Evolutionary conservation across 768 basidiomycete genomes (phyloP).

Genomic region (Agaricus bisporus): DNA sequence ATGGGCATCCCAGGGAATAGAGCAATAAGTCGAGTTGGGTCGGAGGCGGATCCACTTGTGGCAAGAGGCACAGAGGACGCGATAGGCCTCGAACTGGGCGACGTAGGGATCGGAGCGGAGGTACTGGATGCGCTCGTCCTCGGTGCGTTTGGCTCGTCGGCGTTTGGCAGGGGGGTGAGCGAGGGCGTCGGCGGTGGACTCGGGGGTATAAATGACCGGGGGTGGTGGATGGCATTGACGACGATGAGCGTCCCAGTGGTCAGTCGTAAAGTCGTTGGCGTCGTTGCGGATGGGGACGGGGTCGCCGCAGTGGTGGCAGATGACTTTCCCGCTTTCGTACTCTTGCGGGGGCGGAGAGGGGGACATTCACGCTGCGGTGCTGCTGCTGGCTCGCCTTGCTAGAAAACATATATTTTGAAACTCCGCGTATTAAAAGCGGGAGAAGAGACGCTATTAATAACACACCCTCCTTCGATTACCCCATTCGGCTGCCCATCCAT

Average conservation of each 20-base stretch:
- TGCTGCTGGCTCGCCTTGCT: constrained; percentile 5
- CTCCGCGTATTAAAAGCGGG: constrained; percentile 9
- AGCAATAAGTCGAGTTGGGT: constrained; percentile 82
- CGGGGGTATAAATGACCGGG: constrained; percentile 35
- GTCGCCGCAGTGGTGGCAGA: constrained; percentile 58
- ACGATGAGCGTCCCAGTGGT: constrained; percentile 67
- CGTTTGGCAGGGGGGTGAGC: constrained; percentile 52
- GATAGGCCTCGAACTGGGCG: constrained; percentile 74
- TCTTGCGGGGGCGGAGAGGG: constrained; percentile 26
- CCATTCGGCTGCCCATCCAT: constrained; percentile 14
- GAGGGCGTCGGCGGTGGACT: constrained; percentile 33
- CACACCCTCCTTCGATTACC: constrained; percentile 46
- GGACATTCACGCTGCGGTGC: not conserved
- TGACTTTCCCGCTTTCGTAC: constrained; percentile 60
- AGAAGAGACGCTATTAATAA: constrained; percentile 31
- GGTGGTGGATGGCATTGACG: constrained; percentile 3
- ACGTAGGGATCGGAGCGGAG: constrained; percentile 68
- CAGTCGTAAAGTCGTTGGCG: constrained; percentile 57
- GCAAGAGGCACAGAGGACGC: constrained; percentile 73
- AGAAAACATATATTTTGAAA: constrained; percentile 12
- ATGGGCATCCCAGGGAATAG: constrained; percentile 86
- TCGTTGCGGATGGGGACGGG: constrained; percentile 66
- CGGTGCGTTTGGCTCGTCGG: constrained; percentile 68
- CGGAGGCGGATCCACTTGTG: constrained; percentile 85
- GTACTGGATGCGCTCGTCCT: constrained; percentile 72